Evolutionary conservation across 2,329 filamentous ascomycete genomes (phyloP), one percentile per base, ranked within the genome.

Genomic region (Talaromyces sp.): DNA sequence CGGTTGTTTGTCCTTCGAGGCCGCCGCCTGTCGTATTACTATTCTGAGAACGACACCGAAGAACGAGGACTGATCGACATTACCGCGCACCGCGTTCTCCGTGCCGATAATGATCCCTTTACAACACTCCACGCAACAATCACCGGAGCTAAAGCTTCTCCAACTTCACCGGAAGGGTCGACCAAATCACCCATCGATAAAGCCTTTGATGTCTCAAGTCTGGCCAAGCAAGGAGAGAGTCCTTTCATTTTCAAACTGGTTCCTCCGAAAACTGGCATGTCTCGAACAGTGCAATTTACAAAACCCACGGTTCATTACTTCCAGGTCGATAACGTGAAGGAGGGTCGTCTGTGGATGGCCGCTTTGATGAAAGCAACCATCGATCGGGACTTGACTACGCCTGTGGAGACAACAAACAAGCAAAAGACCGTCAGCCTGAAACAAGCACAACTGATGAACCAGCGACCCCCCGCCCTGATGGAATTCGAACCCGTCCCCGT

Each of bases 211-310:
- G 74, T 64, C 19, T 60, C 68, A 7, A 73, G 65, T 62, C 71
- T 67, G 63, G 66, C 71, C 63, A 70, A 72, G 68, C 15, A 27
- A 9, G 67, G 69, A 65, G 67, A 72, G 67, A 39, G 36, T 6
- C 90, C 96, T 72, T 99, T 99, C 78, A 98, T 98, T 71, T 99
- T 99, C 84, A 99, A 99, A 78, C 86, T 99, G 8, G 88, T 96
- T 7, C 95, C 95, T 1, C 95, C 95, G 0, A 90, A 93, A 63
- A 85, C 89, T 5, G 93, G 93, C 11, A 83, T 96, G 10, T 92
- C 92, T 11, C 88, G 92, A 61, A 95, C 92, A 0, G 93, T 99
- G 62, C 96, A 93, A 72, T 99, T 99, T 73, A 99, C 95, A 1
- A 97, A 97, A 74, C 95, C 95, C 4, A 95, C 92, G 9, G 91